phyloP scores from a whole-genome alignment of 441 rosid species.

The Populus hybrid region DNA sequence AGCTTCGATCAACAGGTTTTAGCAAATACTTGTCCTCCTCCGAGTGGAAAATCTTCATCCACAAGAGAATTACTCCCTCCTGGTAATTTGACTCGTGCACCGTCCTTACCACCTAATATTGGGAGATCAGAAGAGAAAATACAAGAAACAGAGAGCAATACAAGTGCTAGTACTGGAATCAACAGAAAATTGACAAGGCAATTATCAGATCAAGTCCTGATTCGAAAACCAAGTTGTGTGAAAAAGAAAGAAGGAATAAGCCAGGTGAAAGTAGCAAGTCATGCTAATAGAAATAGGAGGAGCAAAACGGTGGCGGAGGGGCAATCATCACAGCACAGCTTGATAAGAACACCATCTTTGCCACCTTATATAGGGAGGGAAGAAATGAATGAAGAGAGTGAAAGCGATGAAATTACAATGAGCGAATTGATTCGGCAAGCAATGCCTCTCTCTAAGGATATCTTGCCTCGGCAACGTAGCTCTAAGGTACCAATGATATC shows the following conservation, averaged over 20 bases:
- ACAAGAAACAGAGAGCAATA: slow-evolving; percentile 13
- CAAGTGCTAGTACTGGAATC: slow-evolving; percentile 19
- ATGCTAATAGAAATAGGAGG: neutral
- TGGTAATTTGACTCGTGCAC: slow-evolving; percentile 24
- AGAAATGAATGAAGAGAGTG: slow-evolving; percentile 37
- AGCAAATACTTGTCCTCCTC: neutral
- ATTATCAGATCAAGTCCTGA: slow-evolving; percentile 32
- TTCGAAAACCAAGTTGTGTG: slow-evolving; percentile 23
- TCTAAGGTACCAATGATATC: slow-evolving; percentile 33
- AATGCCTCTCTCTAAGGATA: slow-evolving; percentile 39
- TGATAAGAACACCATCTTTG: slow-evolving; percentile 62
- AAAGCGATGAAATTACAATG: slow-evolving; percentile 44
- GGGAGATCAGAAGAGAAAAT: slow-evolving; percentile 25
- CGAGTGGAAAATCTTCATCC: neutral
- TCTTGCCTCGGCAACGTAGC: slow-evolving; percentile 27
- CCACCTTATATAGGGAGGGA: slow-evolving; percentile 44
- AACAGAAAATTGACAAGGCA: slow-evolving; percentile 35
- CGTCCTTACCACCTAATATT: slow-evolving; percentile 36
- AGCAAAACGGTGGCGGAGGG: slow-evolving; percentile 10
- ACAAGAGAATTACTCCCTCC: slow-evolving; percentile 4
- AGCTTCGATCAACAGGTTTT: slow-evolving; percentile 20
- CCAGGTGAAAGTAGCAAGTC: slow-evolving; percentile 20
- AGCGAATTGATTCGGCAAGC: slow-evolving; percentile 65
- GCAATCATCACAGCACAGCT: slow-evolving; percentile 19
- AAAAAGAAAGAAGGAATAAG: slow-evolving; percentile 21